These are phyloP conservation scores for Rhizopogon sp. DNA, from an alignment of 768 basidiomycete species.

Conservation along the genomic window DNA sequence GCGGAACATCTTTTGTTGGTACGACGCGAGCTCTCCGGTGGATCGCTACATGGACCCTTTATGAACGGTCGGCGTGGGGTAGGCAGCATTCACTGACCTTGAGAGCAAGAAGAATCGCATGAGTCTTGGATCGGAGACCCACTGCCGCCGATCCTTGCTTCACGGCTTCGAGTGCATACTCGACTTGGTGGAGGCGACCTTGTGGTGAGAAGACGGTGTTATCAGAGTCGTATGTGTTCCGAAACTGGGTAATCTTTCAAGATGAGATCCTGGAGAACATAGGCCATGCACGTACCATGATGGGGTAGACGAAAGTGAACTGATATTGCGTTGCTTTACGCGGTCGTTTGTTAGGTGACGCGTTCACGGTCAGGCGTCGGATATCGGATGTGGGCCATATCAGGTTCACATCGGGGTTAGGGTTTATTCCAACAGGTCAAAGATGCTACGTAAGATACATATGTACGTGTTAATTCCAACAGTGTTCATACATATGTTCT, in stretches of 20 bases:
- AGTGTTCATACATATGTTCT: no score
- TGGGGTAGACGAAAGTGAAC: conserved; percentile 12
- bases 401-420: neutral
- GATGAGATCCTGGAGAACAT: conserved; percentile 3
- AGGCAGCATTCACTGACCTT: conserved; percentile 53
- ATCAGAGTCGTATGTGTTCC: conserved; percentile 98
- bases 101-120: conserved; percentile 85
- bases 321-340: conserved; percentile 3
- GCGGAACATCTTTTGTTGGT: conserved; percentile 99
- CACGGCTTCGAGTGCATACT: conserved; percentile 98
- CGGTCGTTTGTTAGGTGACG: conserved; percentile 22
- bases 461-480: no score
- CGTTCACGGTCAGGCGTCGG: conserved; percentile 18
- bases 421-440: neutral
- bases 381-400: conserved; percentile 6
- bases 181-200: conserved; percentile 94
- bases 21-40: conserved; percentile 96
- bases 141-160: conserved; percentile 99
- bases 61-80: conserved; percentile 1
- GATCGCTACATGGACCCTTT: conserved; percentile 62
- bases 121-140: conserved; percentile 91
- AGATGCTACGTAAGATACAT: no score
- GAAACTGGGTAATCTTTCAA: conserved; percentile 48
- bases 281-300: conserved; percentile 24
- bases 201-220: conserved; percentile 97